phyloP scores from a whole-genome alignment of 306 rosid genomes.

The Coriaria nepalensis region DNA sequence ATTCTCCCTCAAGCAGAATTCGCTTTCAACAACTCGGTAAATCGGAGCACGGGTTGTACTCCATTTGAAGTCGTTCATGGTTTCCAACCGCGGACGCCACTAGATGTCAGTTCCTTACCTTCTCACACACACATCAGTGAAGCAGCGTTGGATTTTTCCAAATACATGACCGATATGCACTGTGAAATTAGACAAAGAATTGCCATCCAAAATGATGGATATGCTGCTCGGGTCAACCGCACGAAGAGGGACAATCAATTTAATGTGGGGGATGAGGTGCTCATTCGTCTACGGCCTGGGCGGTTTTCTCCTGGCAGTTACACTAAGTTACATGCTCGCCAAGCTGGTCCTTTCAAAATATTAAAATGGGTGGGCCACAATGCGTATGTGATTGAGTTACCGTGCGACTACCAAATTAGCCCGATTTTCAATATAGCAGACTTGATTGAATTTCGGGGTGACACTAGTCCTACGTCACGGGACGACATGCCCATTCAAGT shows the following conservation, averaged over 20 bases:
- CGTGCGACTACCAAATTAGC: no score
- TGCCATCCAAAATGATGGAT: neutral
- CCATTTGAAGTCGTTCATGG: neutral
- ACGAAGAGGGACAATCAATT: neutral
- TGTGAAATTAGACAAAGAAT: neutral
- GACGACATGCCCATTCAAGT: no score
- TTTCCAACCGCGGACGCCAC: neutral
- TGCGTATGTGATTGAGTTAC: neutral
- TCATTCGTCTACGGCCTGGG: neutral
- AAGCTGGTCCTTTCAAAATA: neutral
- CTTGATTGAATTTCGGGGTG: neutral
- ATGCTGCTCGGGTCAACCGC: neutral
- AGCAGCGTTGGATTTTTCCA: neutral
- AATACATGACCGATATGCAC: neutral
- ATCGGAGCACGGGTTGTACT: neutral
- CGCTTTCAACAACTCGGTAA: neutral
- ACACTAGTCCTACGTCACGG: no score
- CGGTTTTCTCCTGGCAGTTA: neutral
- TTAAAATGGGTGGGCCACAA: neutral
- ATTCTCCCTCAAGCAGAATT: neutral
- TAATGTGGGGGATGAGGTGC: neutral
- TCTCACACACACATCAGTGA: neutral
- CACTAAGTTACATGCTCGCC: neutral
- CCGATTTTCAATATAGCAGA: neutral
- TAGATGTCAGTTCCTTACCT: neutral